Conservation (phyloP, 257 asterid genomes). For the Jacaranda copaia region DNA sequence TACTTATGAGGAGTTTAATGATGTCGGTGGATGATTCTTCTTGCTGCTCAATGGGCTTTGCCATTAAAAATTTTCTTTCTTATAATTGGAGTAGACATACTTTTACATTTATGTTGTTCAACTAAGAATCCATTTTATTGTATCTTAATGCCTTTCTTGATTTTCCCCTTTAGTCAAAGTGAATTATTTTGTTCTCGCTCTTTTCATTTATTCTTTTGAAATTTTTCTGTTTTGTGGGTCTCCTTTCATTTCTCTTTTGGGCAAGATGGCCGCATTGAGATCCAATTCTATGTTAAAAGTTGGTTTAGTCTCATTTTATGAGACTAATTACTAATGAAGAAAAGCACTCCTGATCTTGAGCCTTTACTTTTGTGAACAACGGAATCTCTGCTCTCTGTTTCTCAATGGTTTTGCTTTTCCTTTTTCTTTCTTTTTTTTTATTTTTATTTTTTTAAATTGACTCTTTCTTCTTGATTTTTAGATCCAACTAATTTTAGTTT, state of each 20-base stretch:
- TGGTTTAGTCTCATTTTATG: not conserved
- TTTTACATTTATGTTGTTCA: not conserved
- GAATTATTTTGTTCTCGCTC: not conserved
- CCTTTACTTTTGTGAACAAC: not conserved
- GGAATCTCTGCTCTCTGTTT: not conserved
- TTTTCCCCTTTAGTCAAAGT: not conserved
- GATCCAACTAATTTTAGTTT: not conserved
- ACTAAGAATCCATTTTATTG: too few species aligned
- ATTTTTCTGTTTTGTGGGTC: not conserved
- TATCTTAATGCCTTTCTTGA: not conserved
- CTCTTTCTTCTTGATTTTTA: not conserved
- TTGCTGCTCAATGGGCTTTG: not conserved
- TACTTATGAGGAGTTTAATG: slow-evolving; percentile 10
- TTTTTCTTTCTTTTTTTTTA: not conserved
- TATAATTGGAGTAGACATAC: not conserved
- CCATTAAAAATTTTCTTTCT: not conserved
- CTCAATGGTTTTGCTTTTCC: not conserved
- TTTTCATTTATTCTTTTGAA: not conserved
- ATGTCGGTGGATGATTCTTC: not conserved
- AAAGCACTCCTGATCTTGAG: too few species aligned
- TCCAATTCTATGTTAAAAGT: not conserved
- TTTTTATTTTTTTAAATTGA: too few species aligned
- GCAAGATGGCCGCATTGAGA: not conserved
- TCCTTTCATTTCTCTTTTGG: too few species aligned
- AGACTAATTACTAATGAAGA: not conserved